Percentiles rank a stretch among this genome's conserved stretches.
These are phyloP conservation scores for Acer yangbiense DNA, from an alignment of 345 rosid species.

Conservation along the genomic window DNA sequence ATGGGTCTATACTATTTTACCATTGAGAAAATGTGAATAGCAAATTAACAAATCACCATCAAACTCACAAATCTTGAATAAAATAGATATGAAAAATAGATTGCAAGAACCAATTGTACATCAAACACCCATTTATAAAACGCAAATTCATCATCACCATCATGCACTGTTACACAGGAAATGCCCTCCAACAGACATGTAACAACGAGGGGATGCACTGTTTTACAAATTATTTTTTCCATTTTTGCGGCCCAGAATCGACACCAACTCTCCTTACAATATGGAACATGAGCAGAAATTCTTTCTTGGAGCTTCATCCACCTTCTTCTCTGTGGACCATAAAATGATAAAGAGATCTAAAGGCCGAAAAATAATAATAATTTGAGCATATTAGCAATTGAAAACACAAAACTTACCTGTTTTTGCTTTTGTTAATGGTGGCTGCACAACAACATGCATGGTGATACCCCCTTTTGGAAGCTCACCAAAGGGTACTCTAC, in stretches of 20 bases:
- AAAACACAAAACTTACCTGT: slow-evolving; percentile 48
- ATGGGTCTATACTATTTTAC: background rate
- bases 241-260: slow-evolving; percentile 20
- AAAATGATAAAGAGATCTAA: background rate
- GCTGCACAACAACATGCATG: slow-evolving; percentile 98
- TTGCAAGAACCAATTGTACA: slow-evolving; percentile 27
- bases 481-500: slow-evolving; percentile 78
- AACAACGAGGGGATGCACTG: slow-evolving; percentile 29
- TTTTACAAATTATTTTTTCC: slow-evolving; percentile 33
- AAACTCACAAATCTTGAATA: slow-evolving; percentile 18
- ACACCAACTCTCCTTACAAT: slow-evolving; percentile 42
- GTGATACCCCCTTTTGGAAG: slow-evolving; percentile 71
- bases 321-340: slow-evolving; percentile 59
- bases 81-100: slow-evolving; percentile 11
- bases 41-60: background rate
- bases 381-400: background rate
- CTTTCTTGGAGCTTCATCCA: slow-evolving; percentile 60
- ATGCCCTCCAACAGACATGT: slow-evolving; percentile 30
- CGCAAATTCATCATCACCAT: slow-evolving; percentile 32
- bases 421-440: slow-evolving; percentile 67
- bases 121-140: slow-evolving; percentile 34
- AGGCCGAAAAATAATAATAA: background rate
- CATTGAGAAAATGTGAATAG: background rate
- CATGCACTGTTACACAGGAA: slow-evolving; percentile 29
- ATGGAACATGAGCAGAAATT: slow-evolving; percentile 68